Base-by-base conservation (phyloP, 2,329 filamentous ascomycete genomes). In the Fusarium napiforme region DNA sequence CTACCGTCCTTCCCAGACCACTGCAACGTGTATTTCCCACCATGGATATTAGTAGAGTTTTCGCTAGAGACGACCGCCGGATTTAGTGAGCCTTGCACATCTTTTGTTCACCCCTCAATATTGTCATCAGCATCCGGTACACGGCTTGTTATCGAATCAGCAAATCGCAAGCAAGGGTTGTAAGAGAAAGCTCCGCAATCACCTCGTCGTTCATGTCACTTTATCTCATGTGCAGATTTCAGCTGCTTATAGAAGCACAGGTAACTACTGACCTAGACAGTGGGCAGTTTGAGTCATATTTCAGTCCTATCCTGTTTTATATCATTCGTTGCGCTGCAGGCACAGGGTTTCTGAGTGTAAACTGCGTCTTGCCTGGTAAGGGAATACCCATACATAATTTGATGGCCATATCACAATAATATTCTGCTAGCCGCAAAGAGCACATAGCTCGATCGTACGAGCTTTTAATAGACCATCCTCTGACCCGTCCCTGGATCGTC, bases 391-490 rank as follows among this genome's bases (percentile, higher is more conserved):
- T 39, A 37, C 14, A 28, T n/a, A 37, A 28, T 53, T 37, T 19
- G 36, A 28, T 14, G 23, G 14, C 19, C 50, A 18, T 28, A n/a
- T 39, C 16, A 46, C 26, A 55, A 42, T 39, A 49, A 37, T 43
- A 49, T 40, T 60, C 18, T 56, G 37, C 36, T 43, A 55, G 34
- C 37, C 19, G 47, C 52, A 49, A 55, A 28, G 21, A 37, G 28
- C 36, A 34, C 23, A 28, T 62, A 49, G 26, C 28, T 47, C 53
- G 55, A 47, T 49, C 36, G 60, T 55, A 36, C 46, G 43, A 64
- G 62, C 56, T 67, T 72, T 65, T 67, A 65, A 74, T 74, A 74
- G 71, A 36, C 39, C 30, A 71, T 18, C 30, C 7, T 66, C 40
- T 42, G 28, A 37, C 30, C 50, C 52, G 43, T 68, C 52, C 71